Evolutionary conservation across 2,329 filamentous ascomycete genomes (phyloP).

Genomic region (Drechslerella dactyloides): DNA sequence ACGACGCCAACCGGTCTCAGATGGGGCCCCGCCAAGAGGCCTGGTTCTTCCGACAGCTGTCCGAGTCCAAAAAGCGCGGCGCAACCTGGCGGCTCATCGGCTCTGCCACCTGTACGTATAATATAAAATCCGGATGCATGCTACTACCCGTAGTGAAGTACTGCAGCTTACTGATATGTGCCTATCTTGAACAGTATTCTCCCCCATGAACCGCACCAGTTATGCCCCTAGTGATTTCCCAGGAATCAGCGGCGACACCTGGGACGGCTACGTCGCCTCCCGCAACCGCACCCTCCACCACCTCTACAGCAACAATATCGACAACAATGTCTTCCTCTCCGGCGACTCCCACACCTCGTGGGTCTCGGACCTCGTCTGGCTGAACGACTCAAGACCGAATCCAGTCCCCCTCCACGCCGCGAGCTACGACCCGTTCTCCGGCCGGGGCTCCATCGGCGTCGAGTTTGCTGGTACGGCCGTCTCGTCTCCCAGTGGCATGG

Average conservation of each 20-base stretch:
- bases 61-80: constrained; percentile 66
- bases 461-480: constrained; percentile 74
- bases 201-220: constrained; percentile 60
- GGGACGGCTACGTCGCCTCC: constrained; percentile 73
- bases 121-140: background rate
- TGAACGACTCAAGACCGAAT: constrained; percentile 54
- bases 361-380: constrained; percentile 68
- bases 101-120: constrained; percentile 65
- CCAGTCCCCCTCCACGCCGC: constrained; percentile 58
- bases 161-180: too few relatives aligned
- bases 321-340: constrained; percentile 74
- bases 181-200: constrained; percentile 67
- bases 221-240: constrained; percentile 56
- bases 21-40: constrained; percentile 77
- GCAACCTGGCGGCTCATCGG: constrained; percentile 75
- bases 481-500: constrained; percentile 66
- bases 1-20: constrained; percentile 71
- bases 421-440: constrained; percentile 64
- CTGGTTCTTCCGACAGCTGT: constrained; percentile 72
- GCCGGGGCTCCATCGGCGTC: constrained; percentile 66
- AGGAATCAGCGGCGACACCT: constrained; percentile 65
- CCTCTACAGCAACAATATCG: constrained; percentile 71
- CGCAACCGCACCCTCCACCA: constrained; percentile 73
- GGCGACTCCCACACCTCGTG: constrained; percentile 74
- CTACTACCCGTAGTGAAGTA: too few relatives aligned